These are phyloP conservation scores for Podospora australis DNA, from an alignment of 495 filamentous ascomycete species.

Conservation along the genomic window DNA sequence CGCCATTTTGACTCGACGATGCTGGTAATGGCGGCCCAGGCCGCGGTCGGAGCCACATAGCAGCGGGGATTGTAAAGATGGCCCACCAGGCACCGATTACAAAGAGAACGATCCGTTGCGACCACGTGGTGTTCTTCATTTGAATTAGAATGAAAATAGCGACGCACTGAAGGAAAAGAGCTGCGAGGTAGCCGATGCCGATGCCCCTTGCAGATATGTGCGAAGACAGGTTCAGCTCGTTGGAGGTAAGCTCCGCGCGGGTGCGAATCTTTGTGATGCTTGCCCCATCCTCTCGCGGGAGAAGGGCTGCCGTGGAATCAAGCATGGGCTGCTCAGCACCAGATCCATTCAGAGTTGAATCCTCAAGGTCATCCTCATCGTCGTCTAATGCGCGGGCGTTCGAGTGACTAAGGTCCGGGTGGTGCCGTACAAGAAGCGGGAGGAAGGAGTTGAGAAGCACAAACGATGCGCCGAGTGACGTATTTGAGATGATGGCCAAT, in stretches of 20 bases:
- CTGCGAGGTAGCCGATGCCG: conserved; percentile 83
- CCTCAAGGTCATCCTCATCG: not conserved
- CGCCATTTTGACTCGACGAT: conserved; percentile 21
- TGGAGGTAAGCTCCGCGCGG: conserved; percentile 46
- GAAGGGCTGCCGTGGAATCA: conserved; percentile 41
- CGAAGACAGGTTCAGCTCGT: conserved; percentile 69
- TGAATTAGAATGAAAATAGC: conserved; percentile 64
- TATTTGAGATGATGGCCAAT: conserved; percentile 84
- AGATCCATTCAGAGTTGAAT: conserved; percentile 7
- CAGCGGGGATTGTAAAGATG: conserved; percentile 80
- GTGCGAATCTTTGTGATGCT: conserved; percentile 29
- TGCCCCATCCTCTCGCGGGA: conserved; percentile 28
- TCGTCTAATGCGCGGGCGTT: conserved; percentile 3
- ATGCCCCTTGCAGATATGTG: conserved; percentile 85
- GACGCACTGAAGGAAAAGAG: conserved; percentile 69
- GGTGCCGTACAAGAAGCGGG: conserved; percentile 71
- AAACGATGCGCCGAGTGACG: conserved; percentile 80
- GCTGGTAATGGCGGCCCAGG: conserved; percentile 73
- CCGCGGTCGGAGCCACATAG: conserved; percentile 81
- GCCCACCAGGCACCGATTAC: conserved; percentile 94
- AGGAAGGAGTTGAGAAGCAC: conserved; percentile 81
- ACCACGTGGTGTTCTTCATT: conserved; percentile 68
- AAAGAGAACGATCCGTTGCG: conserved; percentile 76
- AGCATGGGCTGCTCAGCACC: conserved; percentile 16
- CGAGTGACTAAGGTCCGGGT: conserved; percentile 47